A percentile compares a stretch with the other conserved stretches of the same genome.
These are phyloP conservation scores for Spathaspora sp. DNA, from an alignment of 805 yeast species.

Conservation along the genomic window DNA sequence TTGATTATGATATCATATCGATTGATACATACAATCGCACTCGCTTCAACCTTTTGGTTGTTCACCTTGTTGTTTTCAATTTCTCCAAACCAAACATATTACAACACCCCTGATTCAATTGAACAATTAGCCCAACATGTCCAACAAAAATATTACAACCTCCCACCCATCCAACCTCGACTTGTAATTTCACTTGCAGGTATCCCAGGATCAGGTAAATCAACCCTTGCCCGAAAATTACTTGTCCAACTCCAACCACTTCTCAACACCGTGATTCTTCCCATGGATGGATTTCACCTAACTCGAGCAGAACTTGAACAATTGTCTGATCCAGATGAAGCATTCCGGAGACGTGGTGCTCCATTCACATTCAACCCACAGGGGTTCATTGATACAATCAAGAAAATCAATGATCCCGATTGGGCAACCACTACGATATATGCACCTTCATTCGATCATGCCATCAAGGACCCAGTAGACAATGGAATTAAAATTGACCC, in stretches of 20 bases:
- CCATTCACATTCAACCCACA: constrained; percentile 79
- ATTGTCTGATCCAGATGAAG: constrained; percentile 53
- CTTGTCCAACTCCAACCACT: constrained; percentile 18
- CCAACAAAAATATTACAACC: background rate
- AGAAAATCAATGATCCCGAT: constrained; percentile 12
- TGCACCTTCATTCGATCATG: constrained; percentile 76
- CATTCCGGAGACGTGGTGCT: constrained; percentile 71
- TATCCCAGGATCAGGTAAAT: constrained; percentile 83
- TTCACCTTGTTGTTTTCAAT: background rate
- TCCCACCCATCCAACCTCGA: background rate
- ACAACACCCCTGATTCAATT: background rate
- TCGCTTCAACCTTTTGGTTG: background rate
- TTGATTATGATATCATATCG: background rate
- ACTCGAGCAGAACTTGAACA: constrained; percentile 26
- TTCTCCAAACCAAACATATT: background rate
- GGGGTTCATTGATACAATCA: constrained; percentile 22
- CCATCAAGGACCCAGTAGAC: constrained; percentile 65
- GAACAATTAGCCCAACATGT: constrained; percentile 7
- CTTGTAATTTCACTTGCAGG: constrained; percentile 61
- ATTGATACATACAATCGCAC: background rate
- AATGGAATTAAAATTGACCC: constrained; percentile 46
- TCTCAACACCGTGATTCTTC: constrained; percentile 20
- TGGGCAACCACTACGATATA: constrained; percentile 27
- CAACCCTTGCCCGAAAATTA: constrained; percentile 56
- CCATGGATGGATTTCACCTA: constrained; percentile 41